Base-by-base conservation (phyloP, 2,329 filamentous ascomycete genomes). In the Venturia asperata region DNA sequence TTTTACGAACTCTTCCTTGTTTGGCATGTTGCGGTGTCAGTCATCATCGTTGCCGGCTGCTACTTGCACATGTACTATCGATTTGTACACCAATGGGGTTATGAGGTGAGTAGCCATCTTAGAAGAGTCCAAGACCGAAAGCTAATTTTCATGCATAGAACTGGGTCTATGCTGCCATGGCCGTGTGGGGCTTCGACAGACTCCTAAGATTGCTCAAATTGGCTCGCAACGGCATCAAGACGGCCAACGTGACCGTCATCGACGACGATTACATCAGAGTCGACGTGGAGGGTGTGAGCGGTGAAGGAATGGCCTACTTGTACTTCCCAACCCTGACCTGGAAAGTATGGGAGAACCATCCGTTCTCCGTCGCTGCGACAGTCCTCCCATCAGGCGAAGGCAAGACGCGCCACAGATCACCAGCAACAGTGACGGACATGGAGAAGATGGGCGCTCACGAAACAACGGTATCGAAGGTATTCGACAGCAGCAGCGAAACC, bases 381-480 rank as follows among this genome's bases (percentile, higher is more conserved):
- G 55, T 45, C 27, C 47, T 61, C 19, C 47, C 49, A 24, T 24
- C 47, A 6, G 24, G 7, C 47, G 24, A 55, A 10, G 1, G 7
- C 37, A 63, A 39, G 21, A 30, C 62, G 7, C 41, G 11, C 24
- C 11, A 24, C 21, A 43, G 27, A n/a, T 27, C 60, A 62, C 5
- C 27, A 5, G 7, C 34, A 62, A 43, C 55, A 30, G 10, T 55
- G n/a, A 15, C 52, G 2, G 52, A 27, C 34, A 62, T 62, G 5
- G 52, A 58, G n/a, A 58, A 58, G 11, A 21, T 34, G 3, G 52
- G 52, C 70, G 90, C 97, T 69, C 93, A 92, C 66, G 94, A 99
- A 76, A 91, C 93, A 76, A 93, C 92, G 68, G 85, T 85, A 74
- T 96, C 96, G 80, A 87, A 96, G 73, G 81, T 97, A n/a, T 83